Base-by-base conservation (phyloP, 352 stramenopile species). In the Pythium monospermum region DNA sequence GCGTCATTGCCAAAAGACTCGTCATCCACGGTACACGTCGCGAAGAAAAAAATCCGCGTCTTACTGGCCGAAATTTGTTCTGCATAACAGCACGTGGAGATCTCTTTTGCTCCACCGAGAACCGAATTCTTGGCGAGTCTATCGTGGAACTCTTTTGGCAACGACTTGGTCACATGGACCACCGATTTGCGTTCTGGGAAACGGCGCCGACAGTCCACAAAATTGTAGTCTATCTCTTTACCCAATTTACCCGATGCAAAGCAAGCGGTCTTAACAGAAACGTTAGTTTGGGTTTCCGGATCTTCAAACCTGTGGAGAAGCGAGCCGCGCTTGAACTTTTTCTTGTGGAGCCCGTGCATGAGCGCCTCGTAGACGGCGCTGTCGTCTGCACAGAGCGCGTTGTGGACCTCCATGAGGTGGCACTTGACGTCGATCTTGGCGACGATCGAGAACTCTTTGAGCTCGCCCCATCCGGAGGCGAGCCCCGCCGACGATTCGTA, bases 81-180 rank as follows among this genome's bases (percentile, higher is more conserved):
- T 13, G 53, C 59, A 40, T 63, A 56, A 15, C 50, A 66, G 43
- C 52, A 70, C 32, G 51, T 47, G 3, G 66, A 22, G 43, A 73
- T 54, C 42, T 73, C 53, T 21, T 59, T 69, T 15, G 61, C 52
- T 19, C 61, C 65, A n/a, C 53, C 61, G 4, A 73, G 48, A 25
- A 73, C 59, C 21, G 61, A 73, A 63, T 48, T 40, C 41, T 64
- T 64, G 37, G 50, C 57, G 6, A 64, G 45, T 2, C 57, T 43
- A 37, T 84, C 70, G 67, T 86, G 72, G n/a, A 84, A 57, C 7
- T 67, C 57, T 32, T 75, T 77, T 18, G 75, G 75, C 4, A 86
- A 53, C 13, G 72, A 81, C 61, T 83, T 86, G 27, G 74, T 76
- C 23, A 85, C 60, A 49, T 80, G 71, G 30, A 79, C 59, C 22